phyloP scores from a whole-genome alignment of 306 rosid genomes.

The Medicago lupulina region DNA sequence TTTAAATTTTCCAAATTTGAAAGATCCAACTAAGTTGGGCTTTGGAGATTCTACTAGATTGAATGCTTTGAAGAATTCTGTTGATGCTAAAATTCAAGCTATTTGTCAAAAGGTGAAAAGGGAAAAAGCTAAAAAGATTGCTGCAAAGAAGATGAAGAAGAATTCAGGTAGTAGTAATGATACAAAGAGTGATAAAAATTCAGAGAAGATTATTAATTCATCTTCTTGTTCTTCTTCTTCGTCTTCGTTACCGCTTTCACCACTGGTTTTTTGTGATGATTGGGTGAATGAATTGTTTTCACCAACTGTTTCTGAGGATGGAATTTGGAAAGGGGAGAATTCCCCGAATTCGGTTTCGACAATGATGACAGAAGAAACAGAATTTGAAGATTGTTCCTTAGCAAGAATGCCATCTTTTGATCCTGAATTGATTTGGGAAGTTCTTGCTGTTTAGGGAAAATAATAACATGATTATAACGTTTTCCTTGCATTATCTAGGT shows the following conservation, averaged over 20 bases:
- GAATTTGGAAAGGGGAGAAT: constrained; percentile 60
- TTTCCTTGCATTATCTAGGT: not conserved
- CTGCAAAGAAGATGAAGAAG: constrained; percentile 47
- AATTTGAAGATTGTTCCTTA: constrained; percentile 62
- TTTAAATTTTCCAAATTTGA: constrained; percentile 81
- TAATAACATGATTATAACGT: not conserved
- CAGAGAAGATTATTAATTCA: constrained; percentile 35
- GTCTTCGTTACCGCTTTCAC: constrained; percentile 32
- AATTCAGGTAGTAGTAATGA: not conserved
- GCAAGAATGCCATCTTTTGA: constrained; percentile 90
- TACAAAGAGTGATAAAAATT: not conserved
- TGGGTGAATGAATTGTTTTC: constrained; percentile 54
- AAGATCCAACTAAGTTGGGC: constrained; percentile 70
- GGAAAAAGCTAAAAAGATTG: constrained; percentile 67
- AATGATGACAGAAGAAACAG: constrained; percentile 50
- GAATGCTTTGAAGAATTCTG: constrained; percentile 69
- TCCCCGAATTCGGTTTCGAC: constrained; percentile 57
- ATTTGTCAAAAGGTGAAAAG: constrained; percentile 83
- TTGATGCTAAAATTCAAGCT: constrained; percentile 90
- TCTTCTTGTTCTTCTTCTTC: constrained; percentile 61
- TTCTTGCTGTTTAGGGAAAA: constrained; percentile 69
- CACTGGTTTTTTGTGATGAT: constrained; percentile 36
- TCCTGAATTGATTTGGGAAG: constrained; percentile 92
- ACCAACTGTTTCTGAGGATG: constrained; percentile 59
- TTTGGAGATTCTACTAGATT: constrained; percentile 60